Conservation (phyloP, 306 rosid genomes). For the Astragalus membranaceus region DNA sequence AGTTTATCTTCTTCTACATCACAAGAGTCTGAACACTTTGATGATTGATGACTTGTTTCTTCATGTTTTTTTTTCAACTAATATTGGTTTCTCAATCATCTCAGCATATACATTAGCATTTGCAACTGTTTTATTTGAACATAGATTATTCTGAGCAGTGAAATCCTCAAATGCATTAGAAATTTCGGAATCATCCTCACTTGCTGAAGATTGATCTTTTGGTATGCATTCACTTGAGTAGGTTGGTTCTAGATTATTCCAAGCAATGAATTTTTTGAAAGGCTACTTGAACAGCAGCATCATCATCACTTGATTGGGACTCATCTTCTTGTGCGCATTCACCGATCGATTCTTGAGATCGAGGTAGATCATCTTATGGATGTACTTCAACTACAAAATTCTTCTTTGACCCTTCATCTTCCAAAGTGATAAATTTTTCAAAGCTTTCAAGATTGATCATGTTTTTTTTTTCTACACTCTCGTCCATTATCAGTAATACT, state of each 20-base stretch:
- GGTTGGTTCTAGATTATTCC: constrained; percentile 34
- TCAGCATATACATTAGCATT: too few relatives aligned
- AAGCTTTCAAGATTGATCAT: too few relatives aligned
- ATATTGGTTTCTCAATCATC: constrained; percentile 17
- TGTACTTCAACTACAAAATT: too few relatives aligned
- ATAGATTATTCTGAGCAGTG: too few relatives aligned
- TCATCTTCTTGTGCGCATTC: constrained; percentile 33
- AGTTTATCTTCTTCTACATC: constrained; percentile 52
- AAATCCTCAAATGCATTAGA: too few relatives aligned
- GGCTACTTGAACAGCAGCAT: constrained; percentile 25
- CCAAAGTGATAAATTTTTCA: too few relatives aligned
- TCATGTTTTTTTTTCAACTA: constrained; percentile 22
- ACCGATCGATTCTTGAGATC: constrained; percentile 14
- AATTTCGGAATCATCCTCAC: constrained; percentile 35
- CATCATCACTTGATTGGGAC: constrained; percentile 31
- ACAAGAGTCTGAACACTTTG: constrained; percentile 27
- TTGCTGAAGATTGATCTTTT: constrained; percentile 35
- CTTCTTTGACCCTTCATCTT: too few relatives aligned
- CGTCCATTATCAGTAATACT: too few relatives aligned
- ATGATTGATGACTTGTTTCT: constrained; percentile 23
- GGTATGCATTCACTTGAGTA: constrained; percentile 21
- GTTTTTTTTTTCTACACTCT: too few relatives aligned
- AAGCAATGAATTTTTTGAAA: constrained; percentile 29
- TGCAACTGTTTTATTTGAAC: too few relatives aligned
- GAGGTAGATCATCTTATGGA: constrained; percentile 20